A percentile compares a stretch with the other conserved stretches of the same genome.
Evolutionary conservation across 768 basidiomycete genomes (phyloP).

Genomic region (Boletus huronensis): DNA sequence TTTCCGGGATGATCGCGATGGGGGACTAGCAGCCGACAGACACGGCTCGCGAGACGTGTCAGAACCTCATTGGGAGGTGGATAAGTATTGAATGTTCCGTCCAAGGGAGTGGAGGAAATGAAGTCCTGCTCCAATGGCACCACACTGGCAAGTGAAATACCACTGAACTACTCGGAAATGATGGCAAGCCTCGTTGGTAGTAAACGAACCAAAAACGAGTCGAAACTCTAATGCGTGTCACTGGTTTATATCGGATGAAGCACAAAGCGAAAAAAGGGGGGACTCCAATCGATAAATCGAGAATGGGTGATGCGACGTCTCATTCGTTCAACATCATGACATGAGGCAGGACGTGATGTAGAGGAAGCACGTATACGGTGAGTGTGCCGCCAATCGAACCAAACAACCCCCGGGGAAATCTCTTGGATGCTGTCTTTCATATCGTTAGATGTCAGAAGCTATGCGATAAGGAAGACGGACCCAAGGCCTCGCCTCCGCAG

Average conservation of each 20-base stretch:
- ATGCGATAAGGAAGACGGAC: background rate
- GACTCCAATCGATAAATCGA: background rate
- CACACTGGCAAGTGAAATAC: background rate
- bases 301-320: background rate
- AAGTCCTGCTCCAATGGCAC: background rate
- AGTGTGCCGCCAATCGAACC: background rate
- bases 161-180: background rate
- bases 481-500: background rate
- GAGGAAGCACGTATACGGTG: background rate
- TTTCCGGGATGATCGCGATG: background rate
- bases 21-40: background rate
- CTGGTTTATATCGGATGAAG: background rate
- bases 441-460: background rate
- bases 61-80: background rate
- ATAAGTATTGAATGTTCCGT: slow-evolving; percentile 14
- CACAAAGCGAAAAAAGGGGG: background rate
- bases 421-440: background rate
- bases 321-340: background rate
- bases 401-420: background rate
- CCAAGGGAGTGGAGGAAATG: background rate
- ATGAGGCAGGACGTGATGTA: background rate
- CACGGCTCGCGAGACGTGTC: too few species aligned
- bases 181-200: background rate
- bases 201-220: background rate
- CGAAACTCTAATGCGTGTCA: background rate